phyloP scores from a whole-genome alignment of 306 rosid genomes.

The Sesbania bispinosa region DNA sequence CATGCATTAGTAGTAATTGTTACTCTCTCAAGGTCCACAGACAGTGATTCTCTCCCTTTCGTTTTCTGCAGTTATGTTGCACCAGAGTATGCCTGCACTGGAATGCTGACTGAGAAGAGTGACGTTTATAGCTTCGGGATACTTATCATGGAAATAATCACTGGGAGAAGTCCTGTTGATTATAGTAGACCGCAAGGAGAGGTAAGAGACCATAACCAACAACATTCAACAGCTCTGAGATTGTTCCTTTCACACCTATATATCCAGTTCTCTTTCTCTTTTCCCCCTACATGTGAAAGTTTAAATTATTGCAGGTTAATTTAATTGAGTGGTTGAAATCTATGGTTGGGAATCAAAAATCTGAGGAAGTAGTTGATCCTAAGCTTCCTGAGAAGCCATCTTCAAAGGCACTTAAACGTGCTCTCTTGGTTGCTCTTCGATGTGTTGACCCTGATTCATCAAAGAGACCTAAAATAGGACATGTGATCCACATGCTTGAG shows the following conservation, averaged over 20 bases:
- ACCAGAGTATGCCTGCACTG: constrained; percentile 98
- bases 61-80: constrained; percentile 81
- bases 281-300: constrained; percentile 7
- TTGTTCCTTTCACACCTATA: background rate
- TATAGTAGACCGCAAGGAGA: constrained; percentile 83
- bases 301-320: constrained; percentile 59
- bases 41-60: constrained; percentile 21
- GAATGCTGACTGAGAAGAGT: constrained; percentile 96
- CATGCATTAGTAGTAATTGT: background rate
- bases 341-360: constrained; percentile 79
- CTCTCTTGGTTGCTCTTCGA: constrained; percentile 85
- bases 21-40: background rate
- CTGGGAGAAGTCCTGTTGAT: constrained; percentile 94
- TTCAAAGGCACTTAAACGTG: constrained; percentile 83
- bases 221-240: background rate
- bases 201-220: constrained; percentile 45
- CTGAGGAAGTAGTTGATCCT: constrained; percentile 88
- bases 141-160: constrained; percentile 88
- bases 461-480: constrained; percentile 97
- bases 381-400: constrained; percentile 83
- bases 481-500: constrained; percentile 96
- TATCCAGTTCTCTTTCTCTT: background rate
- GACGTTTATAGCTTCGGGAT: constrained; percentile 94
- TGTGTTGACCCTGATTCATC: constrained; percentile 96
- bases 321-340: constrained; percentile 87